Conservation (phyloP, 306 rosid genomes). For the Morella rubra region DNA sequence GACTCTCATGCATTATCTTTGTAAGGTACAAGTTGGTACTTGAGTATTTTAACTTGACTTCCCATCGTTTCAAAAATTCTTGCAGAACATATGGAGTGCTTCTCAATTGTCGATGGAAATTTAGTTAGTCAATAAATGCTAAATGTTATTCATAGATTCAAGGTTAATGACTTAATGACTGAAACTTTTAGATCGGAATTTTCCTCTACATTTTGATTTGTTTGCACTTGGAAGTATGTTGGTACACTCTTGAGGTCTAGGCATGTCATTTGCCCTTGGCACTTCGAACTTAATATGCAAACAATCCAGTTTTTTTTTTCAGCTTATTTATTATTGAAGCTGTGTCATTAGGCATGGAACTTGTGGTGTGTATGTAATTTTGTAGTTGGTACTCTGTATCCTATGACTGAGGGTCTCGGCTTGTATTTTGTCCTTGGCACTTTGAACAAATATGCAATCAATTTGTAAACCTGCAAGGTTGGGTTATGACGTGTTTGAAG, state of each 20-base stretch:
- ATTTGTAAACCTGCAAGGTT: not conserved
- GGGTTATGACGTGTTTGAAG: not conserved
- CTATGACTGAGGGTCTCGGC: not conserved
- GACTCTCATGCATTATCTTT: conserved; percentile 94
- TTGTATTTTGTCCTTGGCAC: not conserved
- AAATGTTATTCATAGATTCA: no score
- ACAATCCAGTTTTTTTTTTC: no score
- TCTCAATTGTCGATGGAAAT: not conserved
- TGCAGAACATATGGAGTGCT: conserved; percentile 1
- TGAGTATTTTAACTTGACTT: not conserved
- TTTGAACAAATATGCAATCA: not conserved
- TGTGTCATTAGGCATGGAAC: not conserved
- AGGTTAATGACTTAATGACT: no score
- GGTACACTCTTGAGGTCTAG: no score
- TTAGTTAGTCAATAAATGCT: not conserved
- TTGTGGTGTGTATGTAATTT: not conserved
- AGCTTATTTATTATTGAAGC: no score
- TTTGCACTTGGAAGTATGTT: no score
- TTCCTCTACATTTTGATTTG: no score
- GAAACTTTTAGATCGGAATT: no score
- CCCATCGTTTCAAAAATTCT: not conserved
- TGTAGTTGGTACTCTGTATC: not conserved
- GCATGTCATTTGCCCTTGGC: no score
- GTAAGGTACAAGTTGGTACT: conserved; percentile 58
- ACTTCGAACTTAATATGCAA: no score